These are phyloP conservation scores for Globisporangium camurandrum DNA, from an alignment of 352 stramenopile genomes.

Conservation along the genomic window DNA sequence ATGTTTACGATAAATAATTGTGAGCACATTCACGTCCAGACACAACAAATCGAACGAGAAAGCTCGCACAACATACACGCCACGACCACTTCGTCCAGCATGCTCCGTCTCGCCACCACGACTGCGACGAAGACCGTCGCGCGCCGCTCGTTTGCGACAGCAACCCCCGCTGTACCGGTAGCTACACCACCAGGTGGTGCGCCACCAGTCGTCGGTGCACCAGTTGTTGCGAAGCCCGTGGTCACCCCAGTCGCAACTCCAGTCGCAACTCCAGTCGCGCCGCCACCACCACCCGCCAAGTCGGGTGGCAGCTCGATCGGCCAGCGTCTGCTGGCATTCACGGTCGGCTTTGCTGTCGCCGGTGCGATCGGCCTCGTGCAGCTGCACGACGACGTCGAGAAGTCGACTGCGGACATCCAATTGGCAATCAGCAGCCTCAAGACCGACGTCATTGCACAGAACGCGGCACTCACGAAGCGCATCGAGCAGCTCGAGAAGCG, in stretches of 20 bases:
- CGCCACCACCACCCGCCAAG: too few species aligned
- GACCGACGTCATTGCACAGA: constrained; percentile 62
- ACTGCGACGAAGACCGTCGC: constrained; percentile 8
- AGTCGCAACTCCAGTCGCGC: too few species aligned
- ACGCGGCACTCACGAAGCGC: constrained; percentile 59
- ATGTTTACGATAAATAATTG: too few species aligned
- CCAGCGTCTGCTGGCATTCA: constrained; percentile 64
- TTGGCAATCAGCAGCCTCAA: constrained; percentile 51
- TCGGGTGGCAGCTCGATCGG: constrained; percentile 57
- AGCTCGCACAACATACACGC: not conserved
- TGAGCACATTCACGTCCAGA: too few species aligned
- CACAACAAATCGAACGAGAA: constrained; percentile 5
- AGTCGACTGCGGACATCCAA: constrained; percentile 70
- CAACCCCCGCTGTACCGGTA: constrained; percentile 11
- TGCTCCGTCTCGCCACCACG: constrained; percentile 13
- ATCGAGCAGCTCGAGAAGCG: constrained; percentile 70
- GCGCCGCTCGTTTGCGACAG: constrained; percentile 46
- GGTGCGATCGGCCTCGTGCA: constrained; percentile 61
- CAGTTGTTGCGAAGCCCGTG: too few species aligned
- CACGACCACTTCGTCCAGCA: not conserved
- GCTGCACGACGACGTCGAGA: constrained; percentile 60
- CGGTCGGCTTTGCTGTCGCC: constrained; percentile 54
- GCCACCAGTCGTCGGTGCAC: too few species aligned
- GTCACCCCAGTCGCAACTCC: too few species aligned
- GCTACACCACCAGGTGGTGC: constrained; percentile 13